Evolutionary conservation across 345 rosid species (phyloP), one percentile per base, ranked within the genome.

Genomic region (Citrus medica): DNA sequence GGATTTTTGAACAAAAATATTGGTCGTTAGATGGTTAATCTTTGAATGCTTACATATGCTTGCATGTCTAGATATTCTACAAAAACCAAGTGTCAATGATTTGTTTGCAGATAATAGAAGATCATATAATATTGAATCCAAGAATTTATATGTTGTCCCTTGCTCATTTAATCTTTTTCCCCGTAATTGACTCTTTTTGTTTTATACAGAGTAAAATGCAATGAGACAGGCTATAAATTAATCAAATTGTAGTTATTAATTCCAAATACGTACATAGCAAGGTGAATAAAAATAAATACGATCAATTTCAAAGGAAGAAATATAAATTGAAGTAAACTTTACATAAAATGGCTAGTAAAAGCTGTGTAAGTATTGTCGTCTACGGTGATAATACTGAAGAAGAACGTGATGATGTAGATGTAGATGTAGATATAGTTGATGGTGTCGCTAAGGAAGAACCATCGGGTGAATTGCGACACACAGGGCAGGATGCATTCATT

Each of bases 401-500:
- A 17, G 68, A n/a, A 37, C 75, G 73, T 1, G 69, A 71, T 24
- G 82, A 75, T 19, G 78, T 30, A 19, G 82, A 75, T 21, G 78
- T 25, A 12, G 81, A 68, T 0, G 81, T 62, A 12, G 81, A 68
- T 0, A 80, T 62, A 9, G 77, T 51, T 22, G 75, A 58, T 27
- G 73, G 60, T 0, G 79, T 74, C 2, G 5, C 21, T 1, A 9
- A 12, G 21, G 33, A 32, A 13, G 77, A 61, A 19, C 60, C 48
- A 6, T 84, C 89, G 0, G 86, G 91, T 5, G 84, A 83, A 48
- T 91, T 89, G 35, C 94, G 85, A 75, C 95, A 93, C 30, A 90
- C 21, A 0, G 94, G 94, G 75, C 93, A 90, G 3, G 93, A 80
- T 0, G 85, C 87, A 25, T 90, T 91, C 76, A 81, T 30, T 72